Evolutionary conservation across 2,329 filamentous ascomycete genomes (phyloP).

Genomic region (Pseudogymnoascus sp.): DNA sequence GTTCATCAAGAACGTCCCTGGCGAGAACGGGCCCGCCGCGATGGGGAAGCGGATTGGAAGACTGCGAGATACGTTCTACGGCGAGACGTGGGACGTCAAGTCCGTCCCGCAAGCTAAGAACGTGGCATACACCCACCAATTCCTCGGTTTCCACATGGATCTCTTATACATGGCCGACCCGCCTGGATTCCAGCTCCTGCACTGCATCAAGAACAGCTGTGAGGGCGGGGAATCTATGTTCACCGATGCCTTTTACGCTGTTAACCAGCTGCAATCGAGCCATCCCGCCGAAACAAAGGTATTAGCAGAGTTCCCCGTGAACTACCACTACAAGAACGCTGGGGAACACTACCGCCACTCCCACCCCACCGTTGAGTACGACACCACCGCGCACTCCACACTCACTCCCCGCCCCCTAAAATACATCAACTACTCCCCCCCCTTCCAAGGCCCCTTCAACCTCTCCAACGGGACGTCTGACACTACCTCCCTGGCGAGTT

Average conservation of each 20-base stretch:
- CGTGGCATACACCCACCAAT: conserved; percentile 78
- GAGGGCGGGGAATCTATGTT: conserved; percentile 81
- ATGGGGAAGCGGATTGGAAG: conserved; percentile 68
- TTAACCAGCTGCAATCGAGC: conserved; percentile 31
- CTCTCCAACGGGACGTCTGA: conserved; percentile 15
- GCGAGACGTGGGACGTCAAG: conserved; percentile 80
- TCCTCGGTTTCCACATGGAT: conserved; percentile 87
- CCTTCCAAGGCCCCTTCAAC: conserved; percentile 60
- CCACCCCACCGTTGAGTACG: conserved; percentile 46
- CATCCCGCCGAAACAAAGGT: conserved; percentile 24
- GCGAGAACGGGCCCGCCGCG: conserved; percentile 54
- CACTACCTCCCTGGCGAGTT: conserved; percentile 9
- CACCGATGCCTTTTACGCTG: conserved; percentile 63
- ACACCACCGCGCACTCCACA: background rate
- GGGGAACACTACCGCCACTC: conserved; percentile 53
- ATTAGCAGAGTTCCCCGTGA: conserved; percentile 39
- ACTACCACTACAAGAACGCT: conserved; percentile 62
- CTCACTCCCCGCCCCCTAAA: background rate
- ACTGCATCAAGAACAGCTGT: conserved; percentile 76
- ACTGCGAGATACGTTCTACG: conserved; percentile 84
- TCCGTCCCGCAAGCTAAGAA: conserved; percentile 80
- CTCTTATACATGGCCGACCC: conserved; percentile 76
- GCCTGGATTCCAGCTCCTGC: conserved; percentile 77
- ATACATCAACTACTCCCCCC: conserved; percentile 63
- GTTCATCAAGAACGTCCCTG: conserved; percentile 67